Evolutionary conservation across 2,329 filamentous ascomycete species (phyloP).

Genomic region (Neofusicoccum umdonicola): DNA sequence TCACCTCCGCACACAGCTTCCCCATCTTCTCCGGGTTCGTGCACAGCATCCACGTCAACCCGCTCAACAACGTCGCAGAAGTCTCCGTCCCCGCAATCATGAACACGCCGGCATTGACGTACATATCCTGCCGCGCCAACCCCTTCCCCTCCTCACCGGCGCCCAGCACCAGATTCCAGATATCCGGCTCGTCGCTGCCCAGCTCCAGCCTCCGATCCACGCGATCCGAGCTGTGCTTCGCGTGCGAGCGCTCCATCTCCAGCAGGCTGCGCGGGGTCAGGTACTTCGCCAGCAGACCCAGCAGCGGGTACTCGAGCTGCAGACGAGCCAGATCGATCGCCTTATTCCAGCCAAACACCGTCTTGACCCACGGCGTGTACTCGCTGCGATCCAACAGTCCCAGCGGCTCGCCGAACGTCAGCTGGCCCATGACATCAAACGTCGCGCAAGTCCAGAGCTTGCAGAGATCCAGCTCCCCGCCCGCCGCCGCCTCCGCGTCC

Average conservation of each 20-base stretch:
- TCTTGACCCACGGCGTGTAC: constrained; percentile 33
- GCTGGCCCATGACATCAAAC: constrained; percentile 34
- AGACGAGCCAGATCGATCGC: background rate
- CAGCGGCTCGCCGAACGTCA: constrained; percentile 32
- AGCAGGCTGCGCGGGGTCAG: background rate
- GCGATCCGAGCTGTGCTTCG: background rate
- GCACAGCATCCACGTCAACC: constrained; percentile 36
- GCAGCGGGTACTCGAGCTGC: background rate
- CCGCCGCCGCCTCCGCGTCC: background rate
- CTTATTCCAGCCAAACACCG: constrained; percentile 28
- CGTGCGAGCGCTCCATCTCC: background rate
- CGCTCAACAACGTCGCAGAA: constrained; percentile 41
- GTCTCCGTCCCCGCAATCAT: constrained; percentile 48
- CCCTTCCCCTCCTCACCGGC: constrained; percentile 28
- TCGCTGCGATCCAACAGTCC: constrained; percentile 29
- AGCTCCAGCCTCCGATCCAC: constrained; percentile 27
- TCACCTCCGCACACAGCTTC: background rate
- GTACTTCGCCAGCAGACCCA: background rate
- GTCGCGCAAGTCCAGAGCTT: constrained; percentile 22
- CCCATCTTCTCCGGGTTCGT: background rate
- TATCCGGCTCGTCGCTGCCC: constrained; percentile 25
- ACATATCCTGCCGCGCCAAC: constrained; percentile 26
- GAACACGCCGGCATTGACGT: constrained; percentile 36
- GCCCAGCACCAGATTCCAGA: constrained; percentile 42
- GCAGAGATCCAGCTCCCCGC: background rate